phyloP scores from a whole-genome alignment of 164 flowering plant genomes.

The Aristolochia contorta region DNA sequence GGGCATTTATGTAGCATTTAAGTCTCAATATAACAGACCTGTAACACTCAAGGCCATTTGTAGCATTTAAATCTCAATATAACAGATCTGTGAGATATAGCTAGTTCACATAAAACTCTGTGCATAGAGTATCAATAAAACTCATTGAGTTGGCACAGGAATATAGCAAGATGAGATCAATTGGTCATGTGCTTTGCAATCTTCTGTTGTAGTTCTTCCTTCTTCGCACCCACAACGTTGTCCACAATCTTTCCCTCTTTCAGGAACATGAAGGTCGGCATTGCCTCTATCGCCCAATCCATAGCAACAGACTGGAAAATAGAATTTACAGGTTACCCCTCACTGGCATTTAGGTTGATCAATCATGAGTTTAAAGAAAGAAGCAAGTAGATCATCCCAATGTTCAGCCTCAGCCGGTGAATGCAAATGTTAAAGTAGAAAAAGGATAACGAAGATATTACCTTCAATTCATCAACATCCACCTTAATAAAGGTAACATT shows the following conservation, averaged over 20 bases:
- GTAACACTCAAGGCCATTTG: too few relatives aligned
- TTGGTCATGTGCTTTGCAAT: slow-evolving; percentile 27
- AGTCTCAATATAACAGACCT: too few relatives aligned
- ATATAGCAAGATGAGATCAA: background rate
- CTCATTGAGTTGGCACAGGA: background rate
- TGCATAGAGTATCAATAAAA: background rate
- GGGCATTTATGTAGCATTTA: too few relatives aligned
- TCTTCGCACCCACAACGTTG: slow-evolving; percentile 64
- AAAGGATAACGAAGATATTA: background rate
- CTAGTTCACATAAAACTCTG: too few relatives aligned
- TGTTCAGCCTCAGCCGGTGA: background rate
- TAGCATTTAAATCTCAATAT: too few relatives aligned
- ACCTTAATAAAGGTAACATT: slow-evolving; percentile 60
- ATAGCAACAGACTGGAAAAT: slow-evolving; percentile 47
- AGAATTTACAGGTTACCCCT: background rate
- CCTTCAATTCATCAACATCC: slow-evolving; percentile 79
- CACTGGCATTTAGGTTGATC: background rate
- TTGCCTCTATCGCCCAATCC: slow-evolving; percentile 68
- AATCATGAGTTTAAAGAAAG: background rate
- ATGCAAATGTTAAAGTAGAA: background rate
- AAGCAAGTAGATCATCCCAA: background rate
- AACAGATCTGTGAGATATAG: too few relatives aligned
- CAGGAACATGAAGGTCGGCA: slow-evolving; percentile 77
- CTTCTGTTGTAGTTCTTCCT: slow-evolving; percentile 41
- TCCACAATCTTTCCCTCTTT: slow-evolving; percentile 52